Evolutionary conservation across 306 rosid species (phyloP), one percentile per base, ranked within the genome.

Genomic region (Vigna trinervia): DNA sequence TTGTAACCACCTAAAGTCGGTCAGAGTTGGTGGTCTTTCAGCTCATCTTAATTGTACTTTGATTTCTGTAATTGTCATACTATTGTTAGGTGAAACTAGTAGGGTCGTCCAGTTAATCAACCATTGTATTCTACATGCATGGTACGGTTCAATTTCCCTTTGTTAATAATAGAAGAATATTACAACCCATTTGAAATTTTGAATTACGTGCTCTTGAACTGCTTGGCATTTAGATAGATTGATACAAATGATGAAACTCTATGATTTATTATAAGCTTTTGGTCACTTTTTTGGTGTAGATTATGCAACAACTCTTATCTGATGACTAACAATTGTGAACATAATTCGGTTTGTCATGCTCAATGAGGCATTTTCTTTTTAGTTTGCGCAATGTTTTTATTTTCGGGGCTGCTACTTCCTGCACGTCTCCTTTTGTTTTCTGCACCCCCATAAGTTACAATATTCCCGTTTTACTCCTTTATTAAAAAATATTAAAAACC

Each of bases 1-100:
- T 20, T 6, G 62, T 13, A 22, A 34, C 12, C 4, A 20, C 53
- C 54, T 64, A 30, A 22, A 51, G 43, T 48, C 26, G 41, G 60
- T 11, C 51, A 22, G 30, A 14, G 30, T 50, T 63, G 36, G 62
- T 48, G 63, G 6, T 50, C 38, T 32, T 47, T 30, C 10, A 7
- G 46, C 58, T 13, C 15, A 69, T 68, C 7, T 45, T 67, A 45
- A 45, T 46, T 67, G 13, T 67, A 45, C 38, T 67, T 45, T 46
- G 39, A 19, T 46, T 26, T 67, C 39, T 46, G 26, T 45, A 46
- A 1, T 39, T 39, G 32, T 63, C 69, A 8, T 10, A 26, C 23
- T 47, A 32, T 60, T 32, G 10, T 41, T 2, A 41, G 9, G 46
- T 2, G 6, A 34, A 4, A 4, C 38, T 30, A 30, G 34, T 3